A percentile compares a stretch with the other conserved stretches of the same genome.
Evolutionary conservation across 2,329 filamentous ascomycete genomes (phyloP).

Genomic region (Ophiostoma sp.): DNA sequence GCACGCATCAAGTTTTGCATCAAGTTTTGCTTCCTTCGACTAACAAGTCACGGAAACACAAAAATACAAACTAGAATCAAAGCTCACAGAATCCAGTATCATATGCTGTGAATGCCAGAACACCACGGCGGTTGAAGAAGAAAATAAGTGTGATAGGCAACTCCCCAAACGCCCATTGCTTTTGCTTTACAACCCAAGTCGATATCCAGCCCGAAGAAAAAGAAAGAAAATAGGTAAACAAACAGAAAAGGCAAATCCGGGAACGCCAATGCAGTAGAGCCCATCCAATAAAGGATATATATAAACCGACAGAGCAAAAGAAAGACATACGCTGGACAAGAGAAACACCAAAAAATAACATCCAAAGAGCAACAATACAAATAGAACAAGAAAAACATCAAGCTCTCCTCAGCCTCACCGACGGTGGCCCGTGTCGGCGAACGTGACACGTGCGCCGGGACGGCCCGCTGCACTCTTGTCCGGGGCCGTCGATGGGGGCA

Average conservation of each 20-base stretch:
- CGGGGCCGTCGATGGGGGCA: not conserved
- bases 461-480: not conserved
- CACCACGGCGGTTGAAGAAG: not conserved
- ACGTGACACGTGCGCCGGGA: slow-evolving; percentile 23
- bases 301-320: not conserved
- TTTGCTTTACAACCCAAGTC: not conserved
- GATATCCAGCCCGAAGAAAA: not conserved
- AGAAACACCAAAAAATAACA: not conserved
- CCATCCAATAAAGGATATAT: not conserved
- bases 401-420: not conserved
- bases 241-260: not conserved
- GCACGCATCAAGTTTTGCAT: no score
- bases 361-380: not conserved
- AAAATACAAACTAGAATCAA: no score
- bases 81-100: no score
- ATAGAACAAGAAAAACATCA: not conserved
- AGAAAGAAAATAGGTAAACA: not conserved
- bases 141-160: not conserved
- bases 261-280: not conserved
- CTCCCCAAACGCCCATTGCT: not conserved
- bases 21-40: no score
- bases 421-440: slow-evolving; percentile 18
- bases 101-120: not conserved
- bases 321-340: not conserved
- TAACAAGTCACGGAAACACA: no score